Evolutionary conservation across 805 yeast species (phyloP).

Genomic region (Yarrowia keelungensis): DNA sequence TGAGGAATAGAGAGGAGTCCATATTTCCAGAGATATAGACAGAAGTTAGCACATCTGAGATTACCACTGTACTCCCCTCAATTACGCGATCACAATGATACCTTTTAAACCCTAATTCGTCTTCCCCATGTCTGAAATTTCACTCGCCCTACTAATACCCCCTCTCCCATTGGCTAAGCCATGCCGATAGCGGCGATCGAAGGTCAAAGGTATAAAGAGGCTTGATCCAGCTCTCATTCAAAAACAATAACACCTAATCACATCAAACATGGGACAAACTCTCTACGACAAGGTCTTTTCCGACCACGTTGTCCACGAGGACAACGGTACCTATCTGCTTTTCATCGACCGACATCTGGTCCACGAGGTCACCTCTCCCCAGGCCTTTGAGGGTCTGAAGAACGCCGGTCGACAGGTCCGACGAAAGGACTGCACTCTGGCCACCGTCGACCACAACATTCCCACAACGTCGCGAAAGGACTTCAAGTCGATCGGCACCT

Average conservation of each 20-base stretch:
- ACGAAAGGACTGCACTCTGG: constrained; percentile 89
- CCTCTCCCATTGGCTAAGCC: constrained; percentile 14
- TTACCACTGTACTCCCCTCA: neutral
- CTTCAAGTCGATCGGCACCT: constrained; percentile 75
- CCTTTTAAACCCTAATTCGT: neutral
- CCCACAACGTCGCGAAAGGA: constrained; percentile 89
- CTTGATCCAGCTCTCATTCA: neutral
- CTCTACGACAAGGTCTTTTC: constrained; percentile 95
- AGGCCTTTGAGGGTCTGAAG: constrained; percentile 94
- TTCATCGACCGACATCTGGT: constrained; percentile 97
- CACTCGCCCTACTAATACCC: neutral
- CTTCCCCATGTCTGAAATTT: no score
- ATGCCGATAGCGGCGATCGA: constrained; percentile 38
- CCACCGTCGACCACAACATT: constrained; percentile 96
- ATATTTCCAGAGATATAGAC: no score
- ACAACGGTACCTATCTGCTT: constrained; percentile 81
- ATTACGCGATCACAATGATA: neutral
- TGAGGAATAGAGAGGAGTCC: no score
- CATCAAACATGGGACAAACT: constrained; percentile 53
- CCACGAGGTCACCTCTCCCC: constrained; percentile 99
- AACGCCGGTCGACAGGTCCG: constrained; percentile 89
- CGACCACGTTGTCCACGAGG: constrained; percentile 91
- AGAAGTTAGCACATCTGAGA: no score
- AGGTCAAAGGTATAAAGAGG: neutral
- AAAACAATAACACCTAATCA: no score